Evolutionary conservation across 169 alveolate genomes (phyloP).

Genomic region (Cryptosporidium muris): DNA sequence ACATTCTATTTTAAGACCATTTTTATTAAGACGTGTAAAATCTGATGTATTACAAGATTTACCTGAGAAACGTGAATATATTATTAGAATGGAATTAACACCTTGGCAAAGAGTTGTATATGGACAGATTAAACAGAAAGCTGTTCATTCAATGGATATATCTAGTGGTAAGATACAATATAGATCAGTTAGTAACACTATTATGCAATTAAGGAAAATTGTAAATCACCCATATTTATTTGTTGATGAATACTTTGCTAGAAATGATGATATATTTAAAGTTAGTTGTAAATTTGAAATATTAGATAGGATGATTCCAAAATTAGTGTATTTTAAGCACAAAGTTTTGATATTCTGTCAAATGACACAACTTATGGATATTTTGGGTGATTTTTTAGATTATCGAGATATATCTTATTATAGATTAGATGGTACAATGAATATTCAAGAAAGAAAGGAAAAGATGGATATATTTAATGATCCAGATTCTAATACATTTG

Average conservation of each 20-base stretch:
- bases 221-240: slow-evolving; percentile 93
- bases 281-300: slow-evolving; percentile 93
- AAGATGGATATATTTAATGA: slow-evolving; percentile 81
- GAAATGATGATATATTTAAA: slow-evolving; percentile 86
- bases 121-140: slow-evolving; percentile 86
- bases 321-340: slow-evolving; percentile 86
- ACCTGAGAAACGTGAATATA: slow-evolving; percentile 88
- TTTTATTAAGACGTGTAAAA: slow-evolving; percentile 90
- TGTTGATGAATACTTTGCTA: slow-evolving; percentile 81
- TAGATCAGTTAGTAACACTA: slow-evolving; percentile 85
- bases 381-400: slow-evolving; percentile 86
- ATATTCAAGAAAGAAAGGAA: slow-evolving; percentile 88
- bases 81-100: slow-evolving; percentile 87
- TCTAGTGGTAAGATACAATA: slow-evolving; percentile 74
- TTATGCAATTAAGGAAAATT: slow-evolving; percentile 93
- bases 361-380: slow-evolving; percentile 92
- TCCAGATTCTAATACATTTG: slow-evolving; percentile 69
- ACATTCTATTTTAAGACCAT: slow-evolving; percentile 90
- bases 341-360: slow-evolving; percentile 90
- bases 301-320: slow-evolving; percentile 91
- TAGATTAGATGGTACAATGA: slow-evolving; percentile 92
- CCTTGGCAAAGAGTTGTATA: slow-evolving; percentile 91
- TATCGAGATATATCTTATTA: slow-evolving; percentile 82
- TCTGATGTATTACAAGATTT: slow-evolving; percentile 90
- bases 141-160: slow-evolving; percentile 77